Percentiles rank a stretch among this genome's conserved stretches.
Conservation (phyloP, 2,329 filamentous ascomycete genomes). For the Exophiala alcalophila region DNA sequence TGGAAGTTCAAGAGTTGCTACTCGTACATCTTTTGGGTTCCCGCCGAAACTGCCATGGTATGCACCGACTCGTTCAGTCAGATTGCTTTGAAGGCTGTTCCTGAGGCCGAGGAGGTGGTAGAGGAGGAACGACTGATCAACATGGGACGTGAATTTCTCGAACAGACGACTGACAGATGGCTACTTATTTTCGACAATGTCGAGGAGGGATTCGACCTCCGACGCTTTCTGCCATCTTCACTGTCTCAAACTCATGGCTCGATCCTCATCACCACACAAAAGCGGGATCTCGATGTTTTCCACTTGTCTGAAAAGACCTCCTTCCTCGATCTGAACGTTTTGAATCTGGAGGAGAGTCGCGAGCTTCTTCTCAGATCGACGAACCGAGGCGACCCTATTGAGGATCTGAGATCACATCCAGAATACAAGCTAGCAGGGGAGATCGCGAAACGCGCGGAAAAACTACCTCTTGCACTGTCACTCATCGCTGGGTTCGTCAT, state of each 20-base stretch:
- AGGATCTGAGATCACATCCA: slow-evolving; percentile 1
- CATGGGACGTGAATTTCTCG: slow-evolving; percentile 2
- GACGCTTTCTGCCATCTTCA: neutral
- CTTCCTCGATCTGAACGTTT: neutral
- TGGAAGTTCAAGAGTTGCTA: slow-evolving; percentile 5
- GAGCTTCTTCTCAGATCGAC: too few relatives aligned
- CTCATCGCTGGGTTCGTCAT: slow-evolving; percentile 1
- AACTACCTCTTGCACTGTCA: slow-evolving; percentile 1
- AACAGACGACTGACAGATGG: slow-evolving; percentile 1
- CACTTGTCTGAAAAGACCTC: neutral
- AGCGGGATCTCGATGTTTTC: neutral
- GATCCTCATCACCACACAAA: slow-evolving; percentile 1
- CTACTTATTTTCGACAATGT: slow-evolving; percentile 4
- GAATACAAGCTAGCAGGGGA: slow-evolving; percentile 2
- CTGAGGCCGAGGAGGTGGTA: too few relatives aligned
- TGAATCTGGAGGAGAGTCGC: too few relatives aligned
- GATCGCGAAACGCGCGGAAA: neutral
- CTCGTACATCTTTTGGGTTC: slow-evolving; percentile 4
- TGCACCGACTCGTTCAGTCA: slow-evolving; percentile 1
- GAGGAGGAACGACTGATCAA: slow-evolving; percentile 3
- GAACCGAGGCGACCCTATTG: too few relatives aligned
- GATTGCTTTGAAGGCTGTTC: too few relatives aligned
- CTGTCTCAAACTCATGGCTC: neutral
- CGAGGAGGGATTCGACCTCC: neutral
- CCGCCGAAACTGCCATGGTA: slow-evolving; percentile 2